Evolutionary conservation across 1,284 basidiomycete genomes (phyloP).

Genomic region (Trichosporon ovoides): DNA sequence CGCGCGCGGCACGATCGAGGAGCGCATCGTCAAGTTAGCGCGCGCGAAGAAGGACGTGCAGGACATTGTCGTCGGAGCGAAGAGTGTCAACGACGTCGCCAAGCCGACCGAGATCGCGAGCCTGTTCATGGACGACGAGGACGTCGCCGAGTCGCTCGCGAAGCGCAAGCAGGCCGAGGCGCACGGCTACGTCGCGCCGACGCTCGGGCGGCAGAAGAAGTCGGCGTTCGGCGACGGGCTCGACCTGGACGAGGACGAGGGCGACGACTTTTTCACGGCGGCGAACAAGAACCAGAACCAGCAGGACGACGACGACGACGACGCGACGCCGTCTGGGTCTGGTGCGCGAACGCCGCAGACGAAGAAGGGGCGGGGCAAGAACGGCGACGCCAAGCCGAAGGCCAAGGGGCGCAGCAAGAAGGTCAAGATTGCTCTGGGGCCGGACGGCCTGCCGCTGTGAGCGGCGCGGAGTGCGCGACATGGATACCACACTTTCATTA

Average conservation of each 20-base stretch:
- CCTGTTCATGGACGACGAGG: conserved; percentile 86
- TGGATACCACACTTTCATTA: background rate
- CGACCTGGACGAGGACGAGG: conserved; percentile 24
- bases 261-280: conserved; percentile 42
- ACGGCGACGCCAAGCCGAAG: conserved; percentile 20
- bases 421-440: conserved; percentile 42
- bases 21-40: conserved; percentile 91
- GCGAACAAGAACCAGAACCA: conserved; percentile 7
- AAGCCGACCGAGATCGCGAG: conserved; percentile 98
- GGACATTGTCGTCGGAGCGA: conserved; percentile 98
- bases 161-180: conserved; percentile 49
- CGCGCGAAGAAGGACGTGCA: conserved; percentile 96
- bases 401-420: conserved; percentile 38
- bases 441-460: conserved; percentile 42
- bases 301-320: conserved; percentile 23
- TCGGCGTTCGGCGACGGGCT: conserved; percentile 39
- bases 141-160: conserved; percentile 46
- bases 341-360: conserved; percentile 25
- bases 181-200: conserved; percentile 38
- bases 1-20: conserved; percentile 88
- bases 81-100: conserved; percentile 83
- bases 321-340: conserved; percentile 14
- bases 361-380: conserved; percentile 20
- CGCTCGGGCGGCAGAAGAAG: conserved; percentile 10
- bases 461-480: background rate